Percentiles rank a stretch among this genome's conserved stretches.
phyloP scores from a whole-genome alignment of 225 moss, liverwort and hornwort species.

The Pleurozium schreberi region DNA sequence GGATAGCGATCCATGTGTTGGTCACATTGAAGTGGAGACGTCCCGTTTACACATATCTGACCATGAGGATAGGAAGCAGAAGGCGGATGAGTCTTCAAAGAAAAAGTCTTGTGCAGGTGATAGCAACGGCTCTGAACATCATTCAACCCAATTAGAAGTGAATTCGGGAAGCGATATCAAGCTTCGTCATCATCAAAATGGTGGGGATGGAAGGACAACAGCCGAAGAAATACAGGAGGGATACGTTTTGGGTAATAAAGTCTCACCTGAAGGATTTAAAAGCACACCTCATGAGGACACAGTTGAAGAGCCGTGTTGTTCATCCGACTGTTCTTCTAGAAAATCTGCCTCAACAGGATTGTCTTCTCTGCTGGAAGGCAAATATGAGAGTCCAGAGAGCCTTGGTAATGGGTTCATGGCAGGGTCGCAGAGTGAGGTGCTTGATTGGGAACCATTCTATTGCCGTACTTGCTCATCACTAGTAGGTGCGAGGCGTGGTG shows the following conservation, averaged over 20 bases:
- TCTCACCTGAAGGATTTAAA: not conserved
- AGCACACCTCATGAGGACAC: not conserved
- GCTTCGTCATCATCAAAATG: not conserved
- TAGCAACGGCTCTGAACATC: not conserved
- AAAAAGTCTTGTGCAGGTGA: not conserved
- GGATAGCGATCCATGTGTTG: not conserved
- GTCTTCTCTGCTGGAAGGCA: not conserved
- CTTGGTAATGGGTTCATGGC: slow-evolving; percentile 81
- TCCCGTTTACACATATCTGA: not conserved
- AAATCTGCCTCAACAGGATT: not conserved
- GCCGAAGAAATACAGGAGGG: not conserved
- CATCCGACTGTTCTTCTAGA: slow-evolving; percentile 4
- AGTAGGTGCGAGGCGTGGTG: slow-evolving; percentile 46
- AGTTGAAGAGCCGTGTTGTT: slow-evolving; percentile 9
- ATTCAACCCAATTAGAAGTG: not conserved
- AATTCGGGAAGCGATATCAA: not conserved
- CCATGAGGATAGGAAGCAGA: not conserved
- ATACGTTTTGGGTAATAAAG: not conserved
- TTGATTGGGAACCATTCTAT: slow-evolving; percentile 43
- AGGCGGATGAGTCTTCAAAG: not conserved
- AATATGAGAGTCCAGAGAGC: slow-evolving; percentile 6
- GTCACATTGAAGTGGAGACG: not conserved
- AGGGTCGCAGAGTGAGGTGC: slow-evolving; percentile 22
- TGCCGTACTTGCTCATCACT: slow-evolving; percentile 52
- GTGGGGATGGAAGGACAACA: not conserved